A percentile compares a stretch with the other conserved stretches of the same genome.
These are phyloP conservation scores for barrel medic (Medicago truncatula) DNA, from an alignment of 306 rosid genomes.

Conservation along the genomic window MtrunA17r5.0-ANR NC_053046.1:8927001-8927500, in stretches of 20 bases:
- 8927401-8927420: constrained; percentile 78
- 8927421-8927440: constrained; percentile 95
- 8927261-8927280: constrained; percentile 73
- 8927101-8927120: background rate
- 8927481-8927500: constrained; percentile 90
- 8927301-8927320: constrained; percentile 89
- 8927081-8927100: constrained; percentile 86
- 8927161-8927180: constrained; percentile 56
- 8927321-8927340: constrained; percentile 69
- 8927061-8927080: constrained; percentile 99
- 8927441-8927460: constrained; percentile 86
- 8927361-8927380: constrained; percentile 13
- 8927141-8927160: constrained; percentile 38
- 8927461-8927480: constrained; percentile 89
- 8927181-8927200: constrained; percentile 98
- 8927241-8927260: constrained; percentile 65
- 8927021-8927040: constrained; percentile 85
- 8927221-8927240: constrained; percentile 81
- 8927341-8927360: background rate
- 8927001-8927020: constrained; percentile 35
- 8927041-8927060: constrained; percentile 84
- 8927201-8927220: constrained; percentile 93
- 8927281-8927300: constrained; percentile 77
- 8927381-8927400: constrained; percentile 34
- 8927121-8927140: constrained; percentile 4